phyloP scores from a whole-genome alignment of 805 yeast genomes.

The Nakazawaea sp. region DNA sequence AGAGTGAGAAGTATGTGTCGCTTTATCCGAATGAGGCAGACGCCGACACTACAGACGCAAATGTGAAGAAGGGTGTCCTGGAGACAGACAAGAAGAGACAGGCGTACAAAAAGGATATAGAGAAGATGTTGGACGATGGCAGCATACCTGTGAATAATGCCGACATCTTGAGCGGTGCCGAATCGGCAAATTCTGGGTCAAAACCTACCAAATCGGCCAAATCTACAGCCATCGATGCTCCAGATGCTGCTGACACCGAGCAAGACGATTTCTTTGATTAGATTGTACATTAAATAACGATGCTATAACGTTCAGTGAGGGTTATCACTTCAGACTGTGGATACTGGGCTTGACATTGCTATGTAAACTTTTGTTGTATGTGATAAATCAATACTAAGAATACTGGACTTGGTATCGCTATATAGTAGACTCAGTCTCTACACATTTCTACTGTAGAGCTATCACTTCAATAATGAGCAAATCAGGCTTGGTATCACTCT shows the following conservation, averaged over 20 bases:
- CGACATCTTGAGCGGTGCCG: slow-evolving; percentile 35
- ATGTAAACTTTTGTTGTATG: too few species aligned
- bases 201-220: not conserved
- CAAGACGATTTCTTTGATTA: slow-evolving; percentile 13
- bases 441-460: too few species aligned
- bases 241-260: slow-evolving; percentile 4
- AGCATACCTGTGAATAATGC: slow-evolving; percentile 46
- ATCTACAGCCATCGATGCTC: slow-evolving; percentile 9
- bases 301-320: too few species aligned
- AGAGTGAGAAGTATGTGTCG: slow-evolving; percentile 71
- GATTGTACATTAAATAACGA: too few species aligned
- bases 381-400: too few species aligned
- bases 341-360: too few species aligned
- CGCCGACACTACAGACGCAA: slow-evolving; percentile 21
- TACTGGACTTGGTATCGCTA: too few species aligned
- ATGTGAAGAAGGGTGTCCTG: slow-evolving; percentile 35
- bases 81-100: slow-evolving; percentile 35
- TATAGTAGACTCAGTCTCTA: too few species aligned
- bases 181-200: slow-evolving; percentile 12
- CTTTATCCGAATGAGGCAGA: slow-evolving; percentile 48
- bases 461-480: too few species aligned
- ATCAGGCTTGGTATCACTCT: too few species aligned
- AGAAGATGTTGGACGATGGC: slow-evolving; percentile 42
- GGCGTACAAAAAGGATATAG: slow-evolving; percentile 45
- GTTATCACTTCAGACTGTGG: too few species aligned